phyloP scores from a whole-genome alignment of 805 yeast species.

The Hanseniaspora jakobsenii region DNA sequence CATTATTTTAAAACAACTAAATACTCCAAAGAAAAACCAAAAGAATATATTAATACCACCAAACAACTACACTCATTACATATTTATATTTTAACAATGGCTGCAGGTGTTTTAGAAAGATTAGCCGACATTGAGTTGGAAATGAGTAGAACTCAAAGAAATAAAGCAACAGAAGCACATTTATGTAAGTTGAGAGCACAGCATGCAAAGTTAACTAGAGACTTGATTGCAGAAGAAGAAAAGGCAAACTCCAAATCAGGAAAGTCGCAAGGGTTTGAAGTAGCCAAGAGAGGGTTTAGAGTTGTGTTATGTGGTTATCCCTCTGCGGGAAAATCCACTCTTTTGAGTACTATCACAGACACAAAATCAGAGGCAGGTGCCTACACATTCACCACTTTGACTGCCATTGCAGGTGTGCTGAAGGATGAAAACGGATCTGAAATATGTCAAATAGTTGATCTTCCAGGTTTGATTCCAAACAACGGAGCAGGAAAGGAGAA shows the following conservation, averaged over 20 bases:
- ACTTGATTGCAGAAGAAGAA: conserved; percentile 70
- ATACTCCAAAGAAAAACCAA: background rate
- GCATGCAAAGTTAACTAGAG: conserved; percentile 82
- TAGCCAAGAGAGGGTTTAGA: conserved; percentile 87
- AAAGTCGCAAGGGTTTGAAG: conserved; percentile 79
- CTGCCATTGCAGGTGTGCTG: conserved; percentile 91
- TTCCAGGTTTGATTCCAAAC: conserved; percentile 94
- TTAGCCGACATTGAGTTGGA: conserved; percentile 86
- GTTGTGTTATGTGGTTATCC: conserved; percentile 94
- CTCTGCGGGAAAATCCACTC: conserved; percentile 91
- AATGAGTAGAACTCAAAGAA: conserved; percentile 88
- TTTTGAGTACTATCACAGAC: conserved; percentile 77
- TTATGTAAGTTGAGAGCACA: conserved; percentile 89
- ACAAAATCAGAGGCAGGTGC: conserved; percentile 92
- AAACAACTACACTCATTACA: background rate
- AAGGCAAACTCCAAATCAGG: conserved; percentile 51
- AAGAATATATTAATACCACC: background rate
- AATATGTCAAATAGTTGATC: conserved; percentile 79
- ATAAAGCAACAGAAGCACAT: conserved; percentile 96
- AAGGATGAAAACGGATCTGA: conserved; percentile 87
- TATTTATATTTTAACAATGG: conserved; percentile 1
- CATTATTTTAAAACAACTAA: too few species aligned
- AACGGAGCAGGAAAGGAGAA: conserved; percentile 96
- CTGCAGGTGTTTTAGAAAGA: conserved; percentile 43
- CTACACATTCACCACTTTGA: conserved; percentile 89